These are phyloP conservation scores for Sechiopsis laciniata DNA, from an alignment of 306 rosid species.

Conservation along the genomic window DNA sequence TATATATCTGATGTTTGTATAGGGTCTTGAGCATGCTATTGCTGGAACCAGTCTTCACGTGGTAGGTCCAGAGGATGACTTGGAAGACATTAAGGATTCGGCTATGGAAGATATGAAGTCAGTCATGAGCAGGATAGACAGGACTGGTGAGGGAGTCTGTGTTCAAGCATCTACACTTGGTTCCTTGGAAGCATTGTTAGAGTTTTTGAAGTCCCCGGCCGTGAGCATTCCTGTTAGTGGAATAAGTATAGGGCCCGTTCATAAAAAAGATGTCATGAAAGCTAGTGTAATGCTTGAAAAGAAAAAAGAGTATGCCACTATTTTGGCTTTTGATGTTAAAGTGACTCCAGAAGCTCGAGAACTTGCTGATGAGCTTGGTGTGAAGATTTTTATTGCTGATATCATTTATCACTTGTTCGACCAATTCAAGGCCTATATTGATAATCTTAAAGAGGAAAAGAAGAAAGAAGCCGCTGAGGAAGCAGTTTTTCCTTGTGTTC, in stretches of 20 bases:
- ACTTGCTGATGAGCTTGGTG: slow-evolving; percentile 79
- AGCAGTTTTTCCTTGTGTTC: slow-evolving; percentile 86
- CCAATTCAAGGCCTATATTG: slow-evolving; percentile 86
- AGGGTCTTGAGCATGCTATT: slow-evolving; percentile 98
- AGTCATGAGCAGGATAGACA: slow-evolving; percentile 83
- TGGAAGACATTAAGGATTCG: slow-evolving; percentile 64
- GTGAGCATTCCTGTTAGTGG: slow-evolving; percentile 94
- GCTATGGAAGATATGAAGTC: slow-evolving; percentile 82
- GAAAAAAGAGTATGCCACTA: slow-evolving; percentile 70
- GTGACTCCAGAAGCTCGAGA: slow-evolving; percentile 89
- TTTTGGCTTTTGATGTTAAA: slow-evolving; percentile 97
- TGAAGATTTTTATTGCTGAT: slow-evolving; percentile 78
- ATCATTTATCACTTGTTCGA: slow-evolving; percentile 89
- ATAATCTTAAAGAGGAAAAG: slow-evolving; percentile 84
- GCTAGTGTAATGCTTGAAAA: slow-evolving; percentile 96
- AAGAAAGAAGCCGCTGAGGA: slow-evolving; percentile 88
- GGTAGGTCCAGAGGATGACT: slow-evolving; percentile 75
- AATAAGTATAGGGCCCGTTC: slow-evolving; percentile 91
- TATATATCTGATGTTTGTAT: slow-evolving; percentile 23
- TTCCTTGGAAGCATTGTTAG: slow-evolving; percentile 88
- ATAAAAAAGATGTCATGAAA: slow-evolving; percentile 94
- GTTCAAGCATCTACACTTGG: slow-evolving; percentile 98
- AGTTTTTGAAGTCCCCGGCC: slow-evolving; percentile 79
- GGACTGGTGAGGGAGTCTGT: slow-evolving; percentile 89
- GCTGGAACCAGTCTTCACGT: slow-evolving; percentile 84